Evolutionary conservation across 139 green algal genomes (phyloP), one percentile per base, ranked within the genome.

Genomic region (Diplosphaera chodatii): DNA sequence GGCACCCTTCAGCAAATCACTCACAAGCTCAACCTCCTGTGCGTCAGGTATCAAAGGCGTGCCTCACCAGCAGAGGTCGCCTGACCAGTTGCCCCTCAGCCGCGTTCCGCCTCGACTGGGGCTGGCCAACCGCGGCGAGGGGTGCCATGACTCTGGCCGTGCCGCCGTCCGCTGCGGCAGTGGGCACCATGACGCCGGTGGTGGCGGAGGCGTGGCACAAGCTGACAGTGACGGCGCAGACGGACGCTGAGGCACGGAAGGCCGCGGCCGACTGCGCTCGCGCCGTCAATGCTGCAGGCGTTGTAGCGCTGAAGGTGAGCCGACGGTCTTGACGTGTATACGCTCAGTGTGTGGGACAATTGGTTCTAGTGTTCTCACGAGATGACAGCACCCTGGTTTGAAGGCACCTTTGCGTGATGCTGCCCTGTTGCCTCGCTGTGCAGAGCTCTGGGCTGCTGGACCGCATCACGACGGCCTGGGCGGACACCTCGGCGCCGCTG

Each of bases 401-500:
- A n/a, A n/a, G n/a, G n/a, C n/a, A n/a, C n/a, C n/a, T n/a, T n/a
- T n/a, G n/a, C n/a, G n/a, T n/a, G n/a, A 48, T 48, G 37, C 37
- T 48, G 37, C 37, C n/a, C n/a, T 48, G 10, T 59, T 25, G 16
- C 13, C 22, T 65, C n/a, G 59, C 6, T 15, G 10, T 32, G 25
- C n/a, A 65, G 59, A 22, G 27, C 59, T 18, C n/a, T 32, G 59
- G 59, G 5, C 27, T 65, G 59, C 59, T 65, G 28, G 59, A 65
- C 59, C n/a, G 59, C 59, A 33, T 70, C 33, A 33, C 22, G 20
- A 34, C 66, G 3, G 66, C 32, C 1, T n/a, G 22, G 22, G 66
- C 33, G n/a, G 69, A 76, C 23, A 70, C 74, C 25, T 31, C 75
- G 18, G 31, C 74, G 28, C 75, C 75, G 0, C 16, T 73, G 15